These are phyloP conservation scores for Nymphaea thermarum DNA, from an alignment of 164 flowering plant species.

Conservation along the genomic window DNA sequence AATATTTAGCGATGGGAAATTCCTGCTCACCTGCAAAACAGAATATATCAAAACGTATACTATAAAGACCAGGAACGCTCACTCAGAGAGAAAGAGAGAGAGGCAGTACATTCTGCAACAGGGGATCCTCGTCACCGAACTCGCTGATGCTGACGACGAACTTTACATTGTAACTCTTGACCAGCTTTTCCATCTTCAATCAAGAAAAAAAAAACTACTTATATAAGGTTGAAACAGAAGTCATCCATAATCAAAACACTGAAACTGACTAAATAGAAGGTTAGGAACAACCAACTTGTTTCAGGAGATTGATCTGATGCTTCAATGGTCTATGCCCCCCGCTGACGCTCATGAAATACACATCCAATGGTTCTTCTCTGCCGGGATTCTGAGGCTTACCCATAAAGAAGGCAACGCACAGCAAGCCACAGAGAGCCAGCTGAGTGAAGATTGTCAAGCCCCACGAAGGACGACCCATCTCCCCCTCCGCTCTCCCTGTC, in stretches of 20 bases:
- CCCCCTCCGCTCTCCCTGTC: too few species aligned
- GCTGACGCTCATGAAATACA: constrained; percentile 43
- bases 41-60: background rate
- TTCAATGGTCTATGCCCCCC: constrained; percentile 38
- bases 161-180: constrained; percentile 25
- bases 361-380: constrained; percentile 13
- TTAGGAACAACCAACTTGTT: constrained; percentile 26
- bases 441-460: constrained; percentile 35
- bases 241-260: background rate
- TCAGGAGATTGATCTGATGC: constrained; percentile 45
- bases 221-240: background rate
- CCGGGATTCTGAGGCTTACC: constrained; percentile 22
- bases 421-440: constrained; percentile 30
- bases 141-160: constrained; percentile 54
- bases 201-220: background rate
- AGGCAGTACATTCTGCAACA: constrained; percentile 43
- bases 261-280: background rate
- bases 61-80: too few species aligned
- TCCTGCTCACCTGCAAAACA: constrained; percentile 33
- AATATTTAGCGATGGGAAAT: constrained; percentile 26
- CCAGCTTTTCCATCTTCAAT: constrained; percentile 52
- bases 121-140: constrained; percentile 55
- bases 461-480: constrained; percentile 19
- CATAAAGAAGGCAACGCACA: constrained; percentile 32
- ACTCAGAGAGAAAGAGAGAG: background rate